Base-by-base conservation (phyloP, 345 rosid species). In the Noccaea bulbosa region DNA sequence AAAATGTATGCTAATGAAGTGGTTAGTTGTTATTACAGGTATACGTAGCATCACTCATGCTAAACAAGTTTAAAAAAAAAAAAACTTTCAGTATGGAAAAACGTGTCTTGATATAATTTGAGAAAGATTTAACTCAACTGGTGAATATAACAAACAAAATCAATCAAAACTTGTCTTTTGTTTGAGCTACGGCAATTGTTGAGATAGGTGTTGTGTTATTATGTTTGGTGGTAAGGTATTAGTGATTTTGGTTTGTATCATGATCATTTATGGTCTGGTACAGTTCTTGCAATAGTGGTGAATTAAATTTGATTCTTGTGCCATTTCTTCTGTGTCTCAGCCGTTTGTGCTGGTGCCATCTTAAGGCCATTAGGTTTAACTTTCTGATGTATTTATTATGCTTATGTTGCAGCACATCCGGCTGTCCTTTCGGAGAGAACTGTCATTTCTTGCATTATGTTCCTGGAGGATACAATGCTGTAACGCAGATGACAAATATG, bases 351-450 rank as follows among this genome's bases (percentile, higher is more conserved):
- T 77, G 24, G 53, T 74, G 60, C 34, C 24, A 58, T 54, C 35
- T 4, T 74, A 12, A 35, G 52, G n/a, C 62, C 6, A 53, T 49
- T 62, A 22, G 1, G 11, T 81, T 71, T 17, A 72, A 47, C 16
- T 55, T 9, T 43, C 79, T 70, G 56, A 70, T 20, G 30, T 43
- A 11, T 34, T 33, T 43, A 11, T 55, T 34, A 22, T 70, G 17
- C 43, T 70, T 65, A 32, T 55, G 60, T 72, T 87, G 81, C 92
- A 93, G 98, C 75, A 90, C 93, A 62, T 86, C 97, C 59, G 98
- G 99, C 22, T 94, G 99, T 76, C 97, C 95, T 60, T 94, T 94
- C 57, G 98, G 99, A 57, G 99, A 94, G 79, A 88, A 92, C 61
- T 94, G 99, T 55, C 99, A 94, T 74, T 94, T 94, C 78, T 65